Base-by-base conservation (phyloP, 768 basidiomycete genomes). In the Cystobasidium ongulense region DNA sequence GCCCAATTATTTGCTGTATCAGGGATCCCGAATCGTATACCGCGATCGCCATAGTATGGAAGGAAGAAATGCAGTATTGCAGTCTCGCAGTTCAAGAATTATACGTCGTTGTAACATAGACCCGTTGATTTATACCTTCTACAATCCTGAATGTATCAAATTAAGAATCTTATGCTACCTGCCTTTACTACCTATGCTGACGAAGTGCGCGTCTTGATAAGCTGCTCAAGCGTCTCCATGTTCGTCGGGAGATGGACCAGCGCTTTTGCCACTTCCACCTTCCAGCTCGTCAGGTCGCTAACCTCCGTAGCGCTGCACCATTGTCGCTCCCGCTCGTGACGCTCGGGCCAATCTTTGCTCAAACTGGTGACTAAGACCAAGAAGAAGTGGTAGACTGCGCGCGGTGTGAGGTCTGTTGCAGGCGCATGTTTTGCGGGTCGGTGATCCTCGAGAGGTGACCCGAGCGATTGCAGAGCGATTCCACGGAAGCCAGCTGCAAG, bases 401-500 rank as follows among this genome's bases (percentile, higher is more conserved):
- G 52, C 10, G 68, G 68, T 8, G 53, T 54, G 1, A 29, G n/a
- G 31, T 38, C 39, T 11, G 36, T 59, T n/a, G 35, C 33, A 10
- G 50, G 29, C 4, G 50, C 31, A 23, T 35, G 27, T 25, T 71
- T 71, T 21, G 36, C 27, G 1, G 52, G 68, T 31, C 68, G 27
- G 23, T 11, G 5, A 43, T 71, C 68, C 21, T 54, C 54, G 7
- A 71, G 36, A 57, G 53, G 50, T 23, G 5, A 10, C 15, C 35
- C 18, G 4, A 71, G 53, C 27, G 52, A 18, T n/a, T 54, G 23
- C 21, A 71, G 35, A 7, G 35, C 33, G 23, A 35, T 36, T 13
- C 68, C 68, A 4, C 68, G 68, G 53, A 71, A 71, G 25, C 68
- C 68, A 33, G 62, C 61, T 73, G n/a, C 25, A 54, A 59, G 41